Evolutionary conservation across 768 basidiomycete genomes (phyloP), one percentile per base, ranked within the genome.

Genomic region (Russula brevipes): DNA sequence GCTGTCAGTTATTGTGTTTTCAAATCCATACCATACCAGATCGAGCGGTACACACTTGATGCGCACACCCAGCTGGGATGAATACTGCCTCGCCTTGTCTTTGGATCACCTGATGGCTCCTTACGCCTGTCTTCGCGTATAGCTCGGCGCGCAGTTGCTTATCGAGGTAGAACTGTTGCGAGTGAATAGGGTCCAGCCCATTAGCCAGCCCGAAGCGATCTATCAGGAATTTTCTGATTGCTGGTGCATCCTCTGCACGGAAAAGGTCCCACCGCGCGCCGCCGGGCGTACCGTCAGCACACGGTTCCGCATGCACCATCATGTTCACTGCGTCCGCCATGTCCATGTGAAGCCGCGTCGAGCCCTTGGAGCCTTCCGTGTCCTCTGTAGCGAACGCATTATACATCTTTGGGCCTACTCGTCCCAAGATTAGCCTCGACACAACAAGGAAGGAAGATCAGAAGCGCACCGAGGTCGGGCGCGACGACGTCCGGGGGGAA

Each of bases 251-350:
- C 53, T 88, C 82, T 0, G 91, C 85, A 36, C 85, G 82, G 77
- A 84, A 98, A 53, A 98, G 77, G 71, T 97, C 93, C 95, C 95
- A 98, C 1, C 85, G 88, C 0, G 95, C 95, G 68, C 82, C 85
- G 3, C 94, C 95, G 4, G 80, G 80, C 42, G 73, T 71, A 8
- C 82, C 81, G 30, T 87, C 85, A 31, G 87, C 81, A 30, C 70
- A 75, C 8, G 77, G 73, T 52, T 79, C 77, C 16, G 93, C 83
- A 71, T 85, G 85, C 1, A 91, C 68, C 89, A 97, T 91, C 64
- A 98, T 82, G 72, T 98, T 98, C 64, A 97, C 76, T 5, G 95
- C 94, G 69, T 94, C 94, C 0, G 90, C 90, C 84, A 94, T 91
- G 73, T 93, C 92, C 91, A 96, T 93, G 69, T 97, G 95, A 55